Conservation (phyloP, 108 stramenopile species). For the Cyclostephanos invisitatus region DNA sequence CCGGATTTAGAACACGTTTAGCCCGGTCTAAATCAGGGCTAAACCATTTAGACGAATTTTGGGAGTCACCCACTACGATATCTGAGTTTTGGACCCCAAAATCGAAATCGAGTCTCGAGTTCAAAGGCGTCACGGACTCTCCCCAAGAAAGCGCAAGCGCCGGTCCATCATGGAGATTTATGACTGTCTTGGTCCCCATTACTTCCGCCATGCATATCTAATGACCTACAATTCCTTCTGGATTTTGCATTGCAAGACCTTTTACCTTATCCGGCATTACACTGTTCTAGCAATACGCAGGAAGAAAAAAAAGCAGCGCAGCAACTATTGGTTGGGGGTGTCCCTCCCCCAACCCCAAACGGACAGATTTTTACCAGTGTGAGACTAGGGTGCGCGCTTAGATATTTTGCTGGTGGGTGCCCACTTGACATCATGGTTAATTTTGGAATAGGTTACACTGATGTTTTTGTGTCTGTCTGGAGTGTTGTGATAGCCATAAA, state of each 20-base stretch:
- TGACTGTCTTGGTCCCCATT: slow-evolving; percentile 10
- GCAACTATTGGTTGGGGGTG: neutral
- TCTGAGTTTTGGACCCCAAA: too few species aligned
- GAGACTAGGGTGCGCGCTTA: slow-evolving; percentile 9
- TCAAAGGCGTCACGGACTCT: neutral
- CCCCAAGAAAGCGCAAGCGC: neutral
- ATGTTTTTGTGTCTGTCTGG: slow-evolving; percentile 14
- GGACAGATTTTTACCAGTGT: slow-evolving; percentile 9
- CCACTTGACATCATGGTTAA: slow-evolving; percentile 4
- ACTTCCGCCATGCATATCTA: slow-evolving; percentile 20
- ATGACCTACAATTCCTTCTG: slow-evolving; percentile 18
- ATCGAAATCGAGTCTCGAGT: neutral
- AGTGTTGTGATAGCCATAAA: slow-evolving; percentile 13
- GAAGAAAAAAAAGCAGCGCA: neutral
- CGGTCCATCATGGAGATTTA: neutral
- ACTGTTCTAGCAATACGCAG: neutral
- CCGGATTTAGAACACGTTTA: too few species aligned
- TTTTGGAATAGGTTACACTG: slow-evolving; percentile 17
- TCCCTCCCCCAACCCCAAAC: neutral
- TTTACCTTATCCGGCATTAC: neutral
- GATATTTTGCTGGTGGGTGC: slow-evolving; percentile 25
- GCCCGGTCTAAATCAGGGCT: too few species aligned
- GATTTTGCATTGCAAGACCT: neutral
- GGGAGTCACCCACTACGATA: too few species aligned
- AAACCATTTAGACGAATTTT: too few species aligned